Conservation (phyloP, 169 alveolate genomes). For the Plasmodium relictum region DNA sequence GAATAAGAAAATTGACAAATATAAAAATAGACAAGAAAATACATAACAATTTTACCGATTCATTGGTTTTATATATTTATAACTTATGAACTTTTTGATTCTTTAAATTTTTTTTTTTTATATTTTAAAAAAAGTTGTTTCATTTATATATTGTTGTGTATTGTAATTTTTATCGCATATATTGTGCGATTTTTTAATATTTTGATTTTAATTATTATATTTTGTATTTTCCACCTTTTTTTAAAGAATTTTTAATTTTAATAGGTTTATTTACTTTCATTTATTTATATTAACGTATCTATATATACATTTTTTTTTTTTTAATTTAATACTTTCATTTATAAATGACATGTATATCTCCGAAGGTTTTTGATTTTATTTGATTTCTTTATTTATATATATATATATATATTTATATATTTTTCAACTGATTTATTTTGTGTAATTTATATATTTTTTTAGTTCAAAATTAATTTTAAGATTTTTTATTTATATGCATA, state of each 20-base stretch:
- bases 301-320: not conserved
- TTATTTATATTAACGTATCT: not conserved
- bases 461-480: slow-evolving; percentile 40
- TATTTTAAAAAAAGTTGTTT: not conserved
- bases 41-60: not conserved
- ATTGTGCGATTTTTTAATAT: not conserved
- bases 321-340: not conserved
- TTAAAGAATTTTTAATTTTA: slow-evolving; percentile 2
- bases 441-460: slow-evolving; percentile 45
- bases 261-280: not conserved
- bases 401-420: slow-evolving; percentile 1
- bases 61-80: slow-evolving; percentile 3
- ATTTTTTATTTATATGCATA: slow-evolving; percentile 12
- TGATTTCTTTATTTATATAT: slow-evolving; percentile 5
- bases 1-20: slow-evolving; percentile 25
- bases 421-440: slow-evolving; percentile 5
- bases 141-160: not conserved
- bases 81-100: not conserved
- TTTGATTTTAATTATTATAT: not conserved
- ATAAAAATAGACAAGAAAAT: slow-evolving; percentile 12
- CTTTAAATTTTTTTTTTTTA: not conserved
- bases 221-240: not conserved
- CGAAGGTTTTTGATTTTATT: not conserved
- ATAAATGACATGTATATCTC: not conserved
- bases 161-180: slow-evolving; percentile 1